Conservation (phyloP, 2,329 filamentous ascomycete species). For the Aspergillus novoparasiticus region DNA sequence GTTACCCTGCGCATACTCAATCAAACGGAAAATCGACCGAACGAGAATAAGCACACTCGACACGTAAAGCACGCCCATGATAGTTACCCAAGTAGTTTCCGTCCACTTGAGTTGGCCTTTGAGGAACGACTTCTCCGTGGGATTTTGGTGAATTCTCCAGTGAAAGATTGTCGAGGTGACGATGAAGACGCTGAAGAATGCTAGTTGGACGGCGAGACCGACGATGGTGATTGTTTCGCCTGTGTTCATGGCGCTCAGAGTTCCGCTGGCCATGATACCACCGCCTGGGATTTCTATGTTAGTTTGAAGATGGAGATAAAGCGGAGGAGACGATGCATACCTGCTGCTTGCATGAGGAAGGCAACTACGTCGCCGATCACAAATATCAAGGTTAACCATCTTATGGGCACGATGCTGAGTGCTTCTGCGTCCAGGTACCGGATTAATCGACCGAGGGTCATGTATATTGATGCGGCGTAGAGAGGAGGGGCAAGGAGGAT, state of each 20-base stretch:
- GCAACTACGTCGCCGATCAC: not conserved
- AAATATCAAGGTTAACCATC: not conserved
- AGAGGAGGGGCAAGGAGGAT: no score
- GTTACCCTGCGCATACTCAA: conserved; percentile 24
- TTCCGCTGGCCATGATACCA: conserved; percentile 19
- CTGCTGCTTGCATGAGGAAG: not conserved
- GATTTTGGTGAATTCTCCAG: conserved; percentile 38
- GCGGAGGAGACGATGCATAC: not conserved
- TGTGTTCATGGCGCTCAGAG: conserved; percentile 8
- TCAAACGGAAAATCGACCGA: conserved; percentile 24
- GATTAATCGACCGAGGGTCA: not conserved
- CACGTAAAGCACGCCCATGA: conserved; percentile 13
- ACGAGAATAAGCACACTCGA: conserved; percentile 23
- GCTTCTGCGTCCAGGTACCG: not conserved
- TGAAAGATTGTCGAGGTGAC: conserved; percentile 55
- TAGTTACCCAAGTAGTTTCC: conserved; percentile 9
- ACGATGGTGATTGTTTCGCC: conserved; percentile 52
- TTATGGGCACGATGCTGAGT: not conserved
- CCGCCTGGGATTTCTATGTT: conserved; percentile 12
- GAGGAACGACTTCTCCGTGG: conserved; percentile 25
- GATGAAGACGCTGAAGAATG: conserved; percentile 61
- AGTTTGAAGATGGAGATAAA: not conserved
- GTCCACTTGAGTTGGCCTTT: not conserved
- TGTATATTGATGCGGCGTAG: no score
- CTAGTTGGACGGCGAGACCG: conserved; percentile 60